These are phyloP conservation scores for Ustilago bromivora DNA, from an alignment of 1,284 basidiomycete species.

Conservation along the genomic window DNA sequence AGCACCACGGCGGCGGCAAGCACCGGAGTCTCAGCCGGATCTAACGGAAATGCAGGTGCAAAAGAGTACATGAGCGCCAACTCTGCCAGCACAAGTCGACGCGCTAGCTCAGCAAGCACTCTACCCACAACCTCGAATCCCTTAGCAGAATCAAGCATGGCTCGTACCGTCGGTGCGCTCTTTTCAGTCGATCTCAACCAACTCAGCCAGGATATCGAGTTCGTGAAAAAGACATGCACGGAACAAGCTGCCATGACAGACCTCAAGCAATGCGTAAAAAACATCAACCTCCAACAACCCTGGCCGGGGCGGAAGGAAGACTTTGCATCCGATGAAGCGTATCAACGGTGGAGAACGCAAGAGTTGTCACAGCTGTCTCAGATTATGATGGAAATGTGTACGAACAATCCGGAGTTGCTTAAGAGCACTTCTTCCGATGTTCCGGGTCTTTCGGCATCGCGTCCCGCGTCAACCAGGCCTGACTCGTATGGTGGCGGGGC, in stretches of 20 bases:
- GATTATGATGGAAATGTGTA: constrained; percentile 87
- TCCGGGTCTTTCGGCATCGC: constrained; percentile 25
- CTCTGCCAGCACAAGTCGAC: constrained; percentile 33
- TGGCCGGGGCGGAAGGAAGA: constrained; percentile 89
- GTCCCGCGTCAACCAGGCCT: constrained; percentile 18
- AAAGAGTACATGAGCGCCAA: constrained; percentile 29
- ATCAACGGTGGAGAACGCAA: constrained; percentile 84
- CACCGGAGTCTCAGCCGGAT: constrained; percentile 18
- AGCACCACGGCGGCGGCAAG: constrained; percentile 1
- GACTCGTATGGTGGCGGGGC: constrained; percentile 21
- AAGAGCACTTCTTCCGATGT: constrained; percentile 73
- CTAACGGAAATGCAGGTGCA: constrained; percentile 21
- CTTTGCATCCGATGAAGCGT: constrained; percentile 82
- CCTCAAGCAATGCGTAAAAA: constrained; percentile 85
- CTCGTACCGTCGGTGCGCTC: constrained; percentile 77
- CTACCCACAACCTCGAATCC: constrained; percentile 20
- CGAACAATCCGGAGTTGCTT: constrained; percentile 86
- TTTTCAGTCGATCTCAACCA: constrained; percentile 81
- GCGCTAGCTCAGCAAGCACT: constrained; percentile 49
- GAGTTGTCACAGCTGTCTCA: constrained; percentile 88
- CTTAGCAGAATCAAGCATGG: constrained; percentile 45
- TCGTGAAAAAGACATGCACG: constrained; percentile 78
- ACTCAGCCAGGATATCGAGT: constrained; percentile 81
- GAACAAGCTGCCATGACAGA: constrained; percentile 72
- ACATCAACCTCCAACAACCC: constrained; percentile 83